A percentile compares a stretch with the other conserved stretches of the same genome.
phyloP scores from a whole-genome alignment of 257 asterid species.

The Solanum neorickii region DNA sequence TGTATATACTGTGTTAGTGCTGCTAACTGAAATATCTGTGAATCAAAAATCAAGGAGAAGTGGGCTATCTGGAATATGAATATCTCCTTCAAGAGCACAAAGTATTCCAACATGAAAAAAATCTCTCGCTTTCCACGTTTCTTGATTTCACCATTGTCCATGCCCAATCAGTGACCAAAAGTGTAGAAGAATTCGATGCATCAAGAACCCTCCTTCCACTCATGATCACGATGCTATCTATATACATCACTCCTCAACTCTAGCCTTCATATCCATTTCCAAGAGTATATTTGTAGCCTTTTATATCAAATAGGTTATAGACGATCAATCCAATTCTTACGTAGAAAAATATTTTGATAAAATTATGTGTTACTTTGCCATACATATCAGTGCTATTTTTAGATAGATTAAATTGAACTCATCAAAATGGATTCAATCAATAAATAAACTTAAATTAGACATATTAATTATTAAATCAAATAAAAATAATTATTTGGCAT shows the following conservation, averaged over 20 bases:
- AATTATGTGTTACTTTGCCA: neutral
- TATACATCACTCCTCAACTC: conserved; percentile 48
- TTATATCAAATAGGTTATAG: conserved; percentile 16
- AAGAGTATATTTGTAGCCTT: conserved; percentile 51
- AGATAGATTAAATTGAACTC: neutral
- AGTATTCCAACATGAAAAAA: conserved; percentile 41
- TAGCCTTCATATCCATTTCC: conserved; percentile 37
- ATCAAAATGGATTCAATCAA: neutral
- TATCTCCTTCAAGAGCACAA: conserved; percentile 58
- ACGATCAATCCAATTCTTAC: too few species aligned
- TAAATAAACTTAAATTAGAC: neutral
- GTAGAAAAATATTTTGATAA: neutral
- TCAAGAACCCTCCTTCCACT: too few species aligned
- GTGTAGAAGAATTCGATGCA: conserved; percentile 12
- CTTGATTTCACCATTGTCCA: conserved; percentile 29
- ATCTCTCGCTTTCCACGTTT: conserved; percentile 29
- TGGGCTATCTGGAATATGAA: conserved; percentile 52
- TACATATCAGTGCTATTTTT: neutral
- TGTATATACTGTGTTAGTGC: neutral
- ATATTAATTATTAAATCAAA: neutral
- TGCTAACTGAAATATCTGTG: neutral
- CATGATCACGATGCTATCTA: conserved; percentile 48
- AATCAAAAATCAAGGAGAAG: conserved; percentile 24
- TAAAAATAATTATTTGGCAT: neutral
- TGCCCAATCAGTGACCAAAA: conserved; percentile 54